Percentiles rank a stretch among this genome's conserved stretches.
These are phyloP conservation scores for Amanita muscaria DNA, from an alignment of 768 basidiomycete genomes.

Conservation along the genomic window DNA sequence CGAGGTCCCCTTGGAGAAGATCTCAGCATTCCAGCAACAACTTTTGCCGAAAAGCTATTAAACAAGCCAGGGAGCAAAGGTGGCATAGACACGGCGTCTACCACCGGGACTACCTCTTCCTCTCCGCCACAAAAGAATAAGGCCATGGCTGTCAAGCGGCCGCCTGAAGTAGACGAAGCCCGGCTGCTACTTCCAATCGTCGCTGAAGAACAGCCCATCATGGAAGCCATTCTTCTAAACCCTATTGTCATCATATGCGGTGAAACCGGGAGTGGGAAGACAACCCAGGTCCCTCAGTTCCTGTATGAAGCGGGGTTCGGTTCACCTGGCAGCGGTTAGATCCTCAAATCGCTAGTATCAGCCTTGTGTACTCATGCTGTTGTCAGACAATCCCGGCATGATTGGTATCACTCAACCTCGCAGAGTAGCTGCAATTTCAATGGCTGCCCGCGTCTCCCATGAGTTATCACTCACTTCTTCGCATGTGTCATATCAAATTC, in stretches of 20 bases:
- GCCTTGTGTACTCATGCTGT: constrained; percentile 8
- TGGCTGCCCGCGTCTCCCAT: constrained; percentile 87
- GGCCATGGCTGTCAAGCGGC: constrained; percentile 49
- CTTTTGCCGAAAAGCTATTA: constrained; percentile 39
- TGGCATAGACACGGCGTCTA: constrained; percentile 12
- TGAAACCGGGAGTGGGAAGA: constrained; percentile 98
- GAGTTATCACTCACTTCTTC: constrained; percentile 82
- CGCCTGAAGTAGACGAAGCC: constrained; percentile 63
- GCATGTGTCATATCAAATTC: constrained; percentile 91
- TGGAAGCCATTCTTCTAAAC: constrained; percentile 85
- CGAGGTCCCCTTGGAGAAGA: constrained; percentile 79
- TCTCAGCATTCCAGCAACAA: constrained; percentile 55
- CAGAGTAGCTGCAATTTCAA: constrained; percentile 94
- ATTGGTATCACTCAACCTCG: constrained; percentile 97
- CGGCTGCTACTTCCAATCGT: constrained; percentile 81
- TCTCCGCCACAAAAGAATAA: constrained; percentile 25
- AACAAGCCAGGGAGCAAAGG: constrained; percentile 20
- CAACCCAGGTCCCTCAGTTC: constrained; percentile 97
- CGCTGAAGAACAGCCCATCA: constrained; percentile 88
- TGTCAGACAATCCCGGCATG: constrained; percentile 90
- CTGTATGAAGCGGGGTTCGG: constrained; percentile 97
- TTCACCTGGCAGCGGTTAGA: constrained; percentile 64
- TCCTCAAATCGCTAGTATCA: background rate
- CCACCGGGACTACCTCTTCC: constrained; percentile 3
- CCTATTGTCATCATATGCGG: constrained; percentile 79